Percentiles rank a stretch among this genome's conserved stretches.
phyloP scores from a whole-genome alignment of 805 yeast genomes.

The Saturnispora besseyi region DNA sequence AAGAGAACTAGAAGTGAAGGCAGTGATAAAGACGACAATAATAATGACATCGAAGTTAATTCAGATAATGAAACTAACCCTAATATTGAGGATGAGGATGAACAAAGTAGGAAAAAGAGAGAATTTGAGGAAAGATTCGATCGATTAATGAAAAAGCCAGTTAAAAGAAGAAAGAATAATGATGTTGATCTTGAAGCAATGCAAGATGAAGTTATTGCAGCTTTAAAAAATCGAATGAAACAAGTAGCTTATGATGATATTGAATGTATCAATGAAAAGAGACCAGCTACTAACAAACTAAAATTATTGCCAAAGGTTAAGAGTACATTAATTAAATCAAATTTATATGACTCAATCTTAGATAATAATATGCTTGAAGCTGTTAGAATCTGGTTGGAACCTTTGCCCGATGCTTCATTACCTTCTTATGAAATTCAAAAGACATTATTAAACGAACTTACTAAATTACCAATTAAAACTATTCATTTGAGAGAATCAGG shows the following conservation, averaged over 20 bases:
- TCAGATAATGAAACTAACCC: constrained; percentile 5
- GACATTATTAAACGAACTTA: constrained; percentile 66
- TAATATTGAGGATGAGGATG: constrained; percentile 22
- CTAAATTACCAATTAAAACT: constrained; percentile 83
- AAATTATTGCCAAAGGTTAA: constrained; percentile 73
- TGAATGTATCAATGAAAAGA: constrained; percentile 47
- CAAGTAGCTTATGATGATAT: constrained; percentile 71
- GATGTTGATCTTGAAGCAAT: constrained; percentile 92
- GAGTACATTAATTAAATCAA: constrained; percentile 67
- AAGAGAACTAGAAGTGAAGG: constrained; percentile 1
- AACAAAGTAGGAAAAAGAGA: constrained; percentile 46
- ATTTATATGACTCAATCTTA: constrained; percentile 81
- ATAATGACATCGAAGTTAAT: not conserved
- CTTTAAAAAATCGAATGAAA: constrained; percentile 82
- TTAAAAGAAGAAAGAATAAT: constrained; percentile 51
- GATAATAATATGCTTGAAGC: constrained; percentile 92
- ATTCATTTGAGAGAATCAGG: constrained; percentile 93
- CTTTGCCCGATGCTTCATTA: constrained; percentile 92
- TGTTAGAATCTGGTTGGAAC: constrained; percentile 94
- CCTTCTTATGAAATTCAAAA: constrained; percentile 97
- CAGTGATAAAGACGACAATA: not conserved
- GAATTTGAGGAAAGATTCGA: constrained; percentile 76
- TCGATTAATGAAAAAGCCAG: constrained; percentile 57
- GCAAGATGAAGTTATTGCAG: constrained; percentile 85
- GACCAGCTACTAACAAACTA: constrained; percentile 69